Conservation (phyloP, 495 filamentous ascomycete genomes). For the Pyronema domesticum region DNA sequence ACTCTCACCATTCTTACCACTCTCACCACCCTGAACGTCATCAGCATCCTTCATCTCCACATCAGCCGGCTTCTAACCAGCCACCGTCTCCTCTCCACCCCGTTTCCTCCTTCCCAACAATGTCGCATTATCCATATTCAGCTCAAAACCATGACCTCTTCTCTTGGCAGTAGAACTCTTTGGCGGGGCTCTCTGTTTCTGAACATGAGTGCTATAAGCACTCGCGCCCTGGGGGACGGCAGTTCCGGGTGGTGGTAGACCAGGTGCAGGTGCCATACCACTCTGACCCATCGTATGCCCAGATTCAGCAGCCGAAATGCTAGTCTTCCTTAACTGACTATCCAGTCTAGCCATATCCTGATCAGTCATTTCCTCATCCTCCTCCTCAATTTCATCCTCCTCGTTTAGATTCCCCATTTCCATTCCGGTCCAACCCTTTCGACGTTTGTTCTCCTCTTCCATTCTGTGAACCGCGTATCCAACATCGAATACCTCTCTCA, state of each 20-base stretch:
- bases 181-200: slow-evolving; percentile 42
- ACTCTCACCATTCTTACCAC: too few relatives aligned
- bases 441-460: slow-evolving; percentile 85
- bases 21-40: too few relatives aligned
- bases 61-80: background rate
- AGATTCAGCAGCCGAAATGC: slow-evolving; percentile 68
- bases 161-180: slow-evolving; percentile 52
- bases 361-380: slow-evolving; percentile 33
- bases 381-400: slow-evolving; percentile 33
- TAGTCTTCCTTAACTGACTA: slow-evolving; percentile 62
- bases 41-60: too few relatives aligned
- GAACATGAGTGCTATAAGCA: slow-evolving; percentile 26
- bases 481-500: slow-evolving; percentile 94
- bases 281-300: slow-evolving; percentile 27
- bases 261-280: slow-evolving; percentile 6
- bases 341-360: slow-evolving; percentile 36
- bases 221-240: slow-evolving; percentile 27
- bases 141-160: slow-evolving; percentile 57
- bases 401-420: slow-evolving; percentile 50
- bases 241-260: background rate
- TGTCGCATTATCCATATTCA: slow-evolving; percentile 77
- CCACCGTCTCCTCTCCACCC: slow-evolving; percentile 2
- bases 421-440: slow-evolving; percentile 53
- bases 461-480: slow-evolving; percentile 90
- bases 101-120: slow-evolving; percentile 56